Base-by-base conservation (phyloP, 2,329 filamentous ascomycete genomes). In the Claviceps pusilla region DNA sequence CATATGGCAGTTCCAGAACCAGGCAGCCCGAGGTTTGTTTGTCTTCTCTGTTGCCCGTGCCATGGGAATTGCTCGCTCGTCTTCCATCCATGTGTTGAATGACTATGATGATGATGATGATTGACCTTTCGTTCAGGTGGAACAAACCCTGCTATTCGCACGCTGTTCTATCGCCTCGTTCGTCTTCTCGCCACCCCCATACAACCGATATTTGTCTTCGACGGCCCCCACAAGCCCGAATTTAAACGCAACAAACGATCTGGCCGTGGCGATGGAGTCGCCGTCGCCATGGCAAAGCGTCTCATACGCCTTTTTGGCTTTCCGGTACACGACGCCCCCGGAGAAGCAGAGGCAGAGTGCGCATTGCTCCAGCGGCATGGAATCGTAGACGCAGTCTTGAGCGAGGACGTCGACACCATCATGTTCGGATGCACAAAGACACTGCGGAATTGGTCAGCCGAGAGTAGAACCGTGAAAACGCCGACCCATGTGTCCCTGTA, bases 1-100 rank as follows among this genome's bases (percentile, higher is more conserved):
- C 3, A 97, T 98, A 65, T 98, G 93, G 93, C 86, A 95, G 48
- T 97, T 95, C 64, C 93, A 98, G 64, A 84, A 84, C 12, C 89
- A 95, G 65, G 84, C 88, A 14, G 87, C 87, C 19, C 82, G 83
- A 72, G 89, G 81, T 79, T 33, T 19, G 46, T 33, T 9, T 48
- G 11, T 33, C 35, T 24, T 24, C 24, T 24, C 24, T 24, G 7
- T 1, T 47, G 19, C 4, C 43, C 19, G 2, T 12, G 33, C 12
- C 12, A 24, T 24, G 24, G 24, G 24, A 24, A 24, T 14, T 3
- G 4, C 2, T 39, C 4, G 14, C 16, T 16, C n/a, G 12, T 16
- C 3, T 28, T 29, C 1, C 3, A 4, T 51, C 24, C 2, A 24
- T 50, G 59, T 60, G 29, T 12, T 48, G 9, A 48, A 6, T 4